A percentile compares a stretch with the other conserved stretches of the same genome.
These are phyloP conservation scores for Sarocladiaceae sp. DNA, from an alignment of 2,329 filamentous ascomycete genomes.

Conservation along the genomic window DNA sequence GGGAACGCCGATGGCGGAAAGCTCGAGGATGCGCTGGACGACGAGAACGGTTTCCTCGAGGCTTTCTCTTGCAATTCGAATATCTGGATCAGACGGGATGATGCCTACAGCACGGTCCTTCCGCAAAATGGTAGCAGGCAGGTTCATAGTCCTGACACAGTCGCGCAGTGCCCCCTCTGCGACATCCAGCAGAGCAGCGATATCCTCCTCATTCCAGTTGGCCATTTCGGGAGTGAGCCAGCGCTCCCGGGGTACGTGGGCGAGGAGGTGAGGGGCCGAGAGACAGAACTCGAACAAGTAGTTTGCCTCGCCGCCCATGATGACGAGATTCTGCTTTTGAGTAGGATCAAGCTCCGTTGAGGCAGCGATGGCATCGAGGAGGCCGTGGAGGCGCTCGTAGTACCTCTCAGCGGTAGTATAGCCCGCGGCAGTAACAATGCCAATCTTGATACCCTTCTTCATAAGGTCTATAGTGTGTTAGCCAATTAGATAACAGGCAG, in stretches of 20 bases:
- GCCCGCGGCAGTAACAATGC: constrained; percentile 93
- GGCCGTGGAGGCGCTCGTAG: constrained; percentile 77
- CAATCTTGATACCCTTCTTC: constrained; percentile 71
- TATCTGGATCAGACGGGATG: constrained; percentile 51
- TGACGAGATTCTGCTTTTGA: constrained; percentile 73
- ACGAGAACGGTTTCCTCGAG: constrained; percentile 95
- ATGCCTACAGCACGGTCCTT: constrained; percentile 86
- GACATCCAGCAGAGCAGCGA: constrained; percentile 75
- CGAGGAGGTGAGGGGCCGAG: constrained; percentile 58
- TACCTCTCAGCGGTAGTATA: constrained; percentile 86
- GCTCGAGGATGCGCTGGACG: constrained; percentile 85
- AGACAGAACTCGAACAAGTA: constrained; percentile 81
- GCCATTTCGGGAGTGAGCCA: constrained; percentile 79
- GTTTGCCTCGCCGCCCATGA: constrained; percentile 95
- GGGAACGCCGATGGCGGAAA: constrained; percentile 41
- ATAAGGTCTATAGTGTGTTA: constrained; percentile 53
- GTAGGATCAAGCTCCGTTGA: constrained; percentile 52
- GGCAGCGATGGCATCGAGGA: constrained; percentile 69
- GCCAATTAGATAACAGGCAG: not conserved
- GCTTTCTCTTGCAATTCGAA: constrained; percentile 75
- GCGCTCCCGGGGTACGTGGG: constrained; percentile 55
- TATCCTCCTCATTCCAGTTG: constrained; percentile 69
- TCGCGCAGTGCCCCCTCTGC: constrained; percentile 79
- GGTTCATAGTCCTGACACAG: constrained; percentile 70
- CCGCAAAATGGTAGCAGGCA: constrained; percentile 74